phyloP scores from a whole-genome alignment of 345 rosid species.

The Linum usitatissimum region DNA sequence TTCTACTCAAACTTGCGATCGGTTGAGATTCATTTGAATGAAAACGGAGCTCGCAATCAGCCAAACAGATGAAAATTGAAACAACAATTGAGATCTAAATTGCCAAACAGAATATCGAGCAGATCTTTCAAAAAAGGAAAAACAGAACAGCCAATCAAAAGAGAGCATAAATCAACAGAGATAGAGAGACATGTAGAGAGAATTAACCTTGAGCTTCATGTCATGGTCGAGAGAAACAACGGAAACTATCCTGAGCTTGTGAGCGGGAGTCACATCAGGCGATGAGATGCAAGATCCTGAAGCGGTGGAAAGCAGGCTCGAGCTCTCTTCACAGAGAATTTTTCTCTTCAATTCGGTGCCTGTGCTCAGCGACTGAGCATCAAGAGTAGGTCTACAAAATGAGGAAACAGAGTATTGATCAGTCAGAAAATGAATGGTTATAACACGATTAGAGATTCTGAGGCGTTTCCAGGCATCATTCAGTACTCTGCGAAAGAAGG shows the following conservation, averaged over 20 bases:
- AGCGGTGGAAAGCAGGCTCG: conserved; percentile 13
- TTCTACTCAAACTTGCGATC: background rate
- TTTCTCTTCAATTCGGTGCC: conserved; percentile 11
- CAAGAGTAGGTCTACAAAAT: conserved; percentile 19
- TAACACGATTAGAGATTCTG: background rate
- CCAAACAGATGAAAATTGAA: background rate
- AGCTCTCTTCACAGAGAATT: conserved; percentile 32
- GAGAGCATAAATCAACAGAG: background rate
- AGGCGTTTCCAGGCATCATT: background rate
- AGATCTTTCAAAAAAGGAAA: background rate
- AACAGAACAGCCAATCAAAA: background rate
- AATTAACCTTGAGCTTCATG: conserved; percentile 45
- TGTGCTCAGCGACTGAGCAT: conserved; percentile 10
- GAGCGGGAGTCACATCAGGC: conserved; percentile 21
- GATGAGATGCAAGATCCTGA: conserved; percentile 23
- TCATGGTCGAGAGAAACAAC: conserved; percentile 25
- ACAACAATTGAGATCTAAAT: conserved; percentile 1
- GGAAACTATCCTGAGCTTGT: conserved; percentile 26
- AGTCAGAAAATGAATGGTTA: background rate
- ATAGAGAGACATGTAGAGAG: background rate
- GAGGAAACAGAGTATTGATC: background rate
- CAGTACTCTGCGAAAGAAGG: conserved; percentile 15
- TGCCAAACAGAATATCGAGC: background rate
- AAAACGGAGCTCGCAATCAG: background rate
- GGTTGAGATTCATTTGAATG: too few relatives aligned